Evolutionary conservation across 768 basidiomycete genomes (phyloP), one percentile per base, ranked within the genome.

Genomic region (Kondoa subrosea): DNA sequence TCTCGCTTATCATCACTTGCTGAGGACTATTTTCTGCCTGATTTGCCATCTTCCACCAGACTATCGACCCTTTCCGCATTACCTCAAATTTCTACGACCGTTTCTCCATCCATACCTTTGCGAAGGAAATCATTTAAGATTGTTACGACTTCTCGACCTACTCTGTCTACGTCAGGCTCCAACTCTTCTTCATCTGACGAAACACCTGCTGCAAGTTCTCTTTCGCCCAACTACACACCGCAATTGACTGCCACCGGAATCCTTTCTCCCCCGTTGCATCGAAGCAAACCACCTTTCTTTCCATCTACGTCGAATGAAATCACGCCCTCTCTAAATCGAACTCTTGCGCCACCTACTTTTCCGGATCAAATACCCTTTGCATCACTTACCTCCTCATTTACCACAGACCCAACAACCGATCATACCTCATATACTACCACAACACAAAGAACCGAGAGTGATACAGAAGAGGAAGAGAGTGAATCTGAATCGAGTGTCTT

Each of bases 101-200:
- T 68, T 32, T 68, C 68, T 30, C 68, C 68, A 1, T 68, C 68
- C n/a, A 65, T 68, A 56, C 68, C 68, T 3, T 34, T 68, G 4
- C 34, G 68, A 15, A 34, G 68, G 15, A 68, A 68, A 40, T 65
- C 64, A 63, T 68, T 68, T 64, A 68, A 66, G 66, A 68, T 68
- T 12, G 68, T 68, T 25, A 56, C 66, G 56, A 61, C 34, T 14
- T 67, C 66, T 21, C 26, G 66, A 29, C 29, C 56, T 2, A 57
- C 33, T 16, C 25, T 29, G 32, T 32, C 14, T 32, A 29, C 34
- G 64, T 40, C 25, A 65, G 4, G 34, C 15, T n/a, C 32, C 14
- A 66, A 57, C 21, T 1, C 32, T 8, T 66, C 65, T 2, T 50
- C 65, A 21, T 21, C 21, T 21, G 30, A 50, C n/a, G 65, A 57